Evolutionary conservation across 169 alveolate genomes (phyloP), one percentile per base, ranked within the genome.

Genomic region (Eimeria nieschulzi): DNA sequence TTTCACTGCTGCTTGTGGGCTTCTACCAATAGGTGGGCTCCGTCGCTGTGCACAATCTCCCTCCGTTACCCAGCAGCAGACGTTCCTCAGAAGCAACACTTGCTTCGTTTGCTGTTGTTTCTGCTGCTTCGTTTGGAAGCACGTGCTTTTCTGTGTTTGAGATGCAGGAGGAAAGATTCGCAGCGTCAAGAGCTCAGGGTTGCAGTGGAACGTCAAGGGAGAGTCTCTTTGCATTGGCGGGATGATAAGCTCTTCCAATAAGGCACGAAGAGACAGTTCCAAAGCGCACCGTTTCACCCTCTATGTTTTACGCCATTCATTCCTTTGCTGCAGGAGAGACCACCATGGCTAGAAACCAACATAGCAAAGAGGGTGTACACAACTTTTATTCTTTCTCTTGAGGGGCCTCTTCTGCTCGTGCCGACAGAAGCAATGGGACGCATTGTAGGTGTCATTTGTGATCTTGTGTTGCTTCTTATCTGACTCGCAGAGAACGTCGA

Each of bases 91-190:
- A 7, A 19, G 75, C 75, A 8, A 19, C 39, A 19, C 25, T 54
- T 71, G n/a, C 55, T 25, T 9, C 75, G 13, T 9, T 25, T 66
- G 75, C 75, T n/a, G 26, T 15, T 2, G 75, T 12, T 21, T 12
- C 75, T 66, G 75, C 75, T 66, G 75, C 26, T 66, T 9, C 75
- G 1, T 9, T 25, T 66, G 75, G 39, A 19, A 21, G n/a, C 33
- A 9, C 55, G 21, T 8, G 17, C 56, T 21, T 33, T 25, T 46
- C 55, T 71, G 75, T 26, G 17, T n/a, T 26, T 13, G 75, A 8
- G 75, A 10, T 66, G 80, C 80, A 71, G 80, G 56, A 10, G 80
- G 80, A 26, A 71, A 19, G 55, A 54, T 71, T 13, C 56, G 55
- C 26, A 71, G 80, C 80, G 55, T 71, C 21, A 71, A 15, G 80